phyloP scores from a whole-genome alignment of 2,329 filamentous ascomycete species.

The Colletotrichum eleusines region DNA sequence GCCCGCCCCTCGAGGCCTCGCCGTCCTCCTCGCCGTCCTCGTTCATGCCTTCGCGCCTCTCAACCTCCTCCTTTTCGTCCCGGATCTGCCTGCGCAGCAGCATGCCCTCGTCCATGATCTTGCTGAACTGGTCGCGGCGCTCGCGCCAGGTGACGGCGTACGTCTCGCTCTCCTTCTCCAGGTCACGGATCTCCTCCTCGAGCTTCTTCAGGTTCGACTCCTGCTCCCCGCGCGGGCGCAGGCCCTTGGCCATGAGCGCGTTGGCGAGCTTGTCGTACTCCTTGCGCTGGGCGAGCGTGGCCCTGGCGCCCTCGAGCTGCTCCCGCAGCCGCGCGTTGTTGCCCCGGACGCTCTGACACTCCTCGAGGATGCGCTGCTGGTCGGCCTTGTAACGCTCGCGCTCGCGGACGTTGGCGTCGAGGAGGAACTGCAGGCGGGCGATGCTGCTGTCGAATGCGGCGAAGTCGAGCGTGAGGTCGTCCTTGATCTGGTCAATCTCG shows the following conservation, averaged over 20 bases:
- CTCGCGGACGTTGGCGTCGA: constrained; percentile 85
- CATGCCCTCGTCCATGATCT: constrained; percentile 92
- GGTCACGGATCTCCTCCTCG: constrained; percentile 86
- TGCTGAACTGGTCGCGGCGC: constrained; percentile 85
- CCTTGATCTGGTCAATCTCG: constrained; percentile 76
- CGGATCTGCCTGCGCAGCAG: constrained; percentile 86
- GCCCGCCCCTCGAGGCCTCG: constrained; percentile 59
- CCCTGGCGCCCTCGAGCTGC: constrained; percentile 82
- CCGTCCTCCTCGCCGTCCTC: constrained; percentile 73
- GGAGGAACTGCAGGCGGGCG: constrained; percentile 87
- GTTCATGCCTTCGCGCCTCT: constrained; percentile 85
- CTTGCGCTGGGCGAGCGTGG: constrained; percentile 81
- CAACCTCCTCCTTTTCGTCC: constrained; percentile 95
- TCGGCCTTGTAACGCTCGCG: constrained; percentile 85
- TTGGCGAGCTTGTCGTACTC: constrained; percentile 91
- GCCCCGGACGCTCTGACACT: constrained; percentile 81
- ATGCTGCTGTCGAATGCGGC: constrained; percentile 89
- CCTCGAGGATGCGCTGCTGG: constrained; percentile 81
- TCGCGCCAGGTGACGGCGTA: constrained; percentile 89
- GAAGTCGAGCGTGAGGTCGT: constrained; percentile 90
- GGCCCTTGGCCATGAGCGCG: constrained; percentile 62
- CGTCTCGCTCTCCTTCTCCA: constrained; percentile 85
- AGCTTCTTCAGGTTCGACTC: constrained; percentile 81
- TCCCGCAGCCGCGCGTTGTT: constrained; percentile 78
- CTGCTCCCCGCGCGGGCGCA: constrained; percentile 89